Base-by-base conservation (phyloP, 148 eudicot genomes). In the Persicaria maculosa region DNA sequence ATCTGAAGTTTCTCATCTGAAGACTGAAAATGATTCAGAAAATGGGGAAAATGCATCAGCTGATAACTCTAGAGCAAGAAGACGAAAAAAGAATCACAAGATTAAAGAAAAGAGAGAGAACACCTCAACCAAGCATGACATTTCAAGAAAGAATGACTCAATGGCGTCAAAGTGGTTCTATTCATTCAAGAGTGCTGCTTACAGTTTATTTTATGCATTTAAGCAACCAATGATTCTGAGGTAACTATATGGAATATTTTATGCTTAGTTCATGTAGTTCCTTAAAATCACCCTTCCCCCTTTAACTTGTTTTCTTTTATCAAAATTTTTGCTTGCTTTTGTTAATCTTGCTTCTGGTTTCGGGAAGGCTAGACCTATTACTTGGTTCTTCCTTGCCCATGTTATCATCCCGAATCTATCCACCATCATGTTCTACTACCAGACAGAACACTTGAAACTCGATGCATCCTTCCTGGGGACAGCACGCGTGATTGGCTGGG, bases 351-450 rank as follows among this genome's bases (percentile, higher is more conserved):
- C 40, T 64, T 68, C 61, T 74, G 31, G 77, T 77, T 67, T 77
- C 81, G 84, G 76, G 85, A 85, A 84, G 84, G 81, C 76, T 88
- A 94, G 98, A 83, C 96, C 97, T 75, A 94, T 94, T 96, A 84
- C 96, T 61, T 94, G 98, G 98, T 94, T 94, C 81, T 92, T 92
- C 88, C 73, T 94, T 78, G 96, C 98, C 47, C 86, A 87, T 75
- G 85, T 91, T 72, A 89, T 91, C 72, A 76, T 87, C 67, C 98
- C 98, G 82, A 94, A 90, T 75, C 84, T 94, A 71, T 94, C 98
- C 19, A 94, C 98, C 44, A 76, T 87, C 71, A 94, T 90, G 96
- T 94, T 94, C 81, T 92, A 90, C 80, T 94, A 94, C 84, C 96
- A 91, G 83, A 88, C 96, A 2, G 97, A 94, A 80, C 76, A 71